These are phyloP conservation scores for Bacidia rubella DNA, from an alignment of 495 filamentous ascomycete genomes.

Conservation along the genomic window DNA sequence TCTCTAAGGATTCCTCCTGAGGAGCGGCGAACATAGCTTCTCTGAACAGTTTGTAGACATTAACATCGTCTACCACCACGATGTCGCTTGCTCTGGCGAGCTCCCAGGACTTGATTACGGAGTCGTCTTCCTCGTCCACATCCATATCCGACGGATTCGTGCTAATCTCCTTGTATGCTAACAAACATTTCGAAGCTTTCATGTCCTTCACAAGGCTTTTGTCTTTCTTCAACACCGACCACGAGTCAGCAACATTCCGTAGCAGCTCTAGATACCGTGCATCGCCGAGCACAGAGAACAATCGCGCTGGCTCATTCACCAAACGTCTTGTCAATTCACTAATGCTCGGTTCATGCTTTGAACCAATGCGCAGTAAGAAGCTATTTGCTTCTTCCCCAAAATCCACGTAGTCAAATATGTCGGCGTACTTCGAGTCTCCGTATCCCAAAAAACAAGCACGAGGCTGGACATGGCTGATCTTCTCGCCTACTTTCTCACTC, in stretches of 20 bases:
- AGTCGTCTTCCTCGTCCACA: slow-evolving; percentile 49
- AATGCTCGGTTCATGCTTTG: slow-evolving; percentile 79
- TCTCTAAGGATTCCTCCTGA: slow-evolving; percentile 73
- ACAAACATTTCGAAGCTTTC: slow-evolving; percentile 58
- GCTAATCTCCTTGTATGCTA: slow-evolving; percentile 62
- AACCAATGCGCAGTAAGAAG: slow-evolving; percentile 76
- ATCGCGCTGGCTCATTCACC: slow-evolving; percentile 60
- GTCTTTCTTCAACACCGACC: slow-evolving; percentile 57
- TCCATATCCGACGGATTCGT: slow-evolving; percentile 23
- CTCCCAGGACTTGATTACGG: slow-evolving; percentile 60
- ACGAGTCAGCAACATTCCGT: slow-evolving; percentile 58
- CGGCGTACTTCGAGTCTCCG: slow-evolving; percentile 50
- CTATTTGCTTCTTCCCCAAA: slow-evolving; percentile 78
- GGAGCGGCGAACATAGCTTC: slow-evolving; percentile 69
- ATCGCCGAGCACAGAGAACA: slow-evolving; percentile 64
- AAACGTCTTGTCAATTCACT: slow-evolving; percentile 67
- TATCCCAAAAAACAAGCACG: slow-evolving; percentile 65
- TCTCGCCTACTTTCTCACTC: slow-evolving; percentile 21
- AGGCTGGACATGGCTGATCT: slow-evolving; percentile 43
- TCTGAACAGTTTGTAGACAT: slow-evolving; percentile 72
- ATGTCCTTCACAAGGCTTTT: slow-evolving; percentile 63
- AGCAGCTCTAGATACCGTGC: slow-evolving; percentile 74
- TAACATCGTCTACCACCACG: slow-evolving; percentile 76
- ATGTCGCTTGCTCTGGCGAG: slow-evolving; percentile 56
- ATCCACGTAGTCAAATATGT: slow-evolving; percentile 94